Conservation (phyloP, 1,284 basidiomycete genomes). For the Pholiota adiposa region DNA sequence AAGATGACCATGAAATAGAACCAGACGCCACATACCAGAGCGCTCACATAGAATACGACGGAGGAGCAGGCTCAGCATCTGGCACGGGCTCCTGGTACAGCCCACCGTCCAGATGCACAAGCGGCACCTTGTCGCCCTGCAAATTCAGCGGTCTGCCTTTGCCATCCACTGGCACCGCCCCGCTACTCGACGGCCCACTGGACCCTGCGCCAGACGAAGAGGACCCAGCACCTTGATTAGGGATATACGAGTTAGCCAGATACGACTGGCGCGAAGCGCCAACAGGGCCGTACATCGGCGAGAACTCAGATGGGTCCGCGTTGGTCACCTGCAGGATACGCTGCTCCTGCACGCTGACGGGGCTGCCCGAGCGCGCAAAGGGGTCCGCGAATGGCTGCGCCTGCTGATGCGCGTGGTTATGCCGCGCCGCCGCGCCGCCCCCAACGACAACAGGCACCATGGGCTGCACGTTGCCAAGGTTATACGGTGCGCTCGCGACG, state of each 20-base stretch:
- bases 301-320: constrained; percentile 24
- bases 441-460: constrained; percentile 16
- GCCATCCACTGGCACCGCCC: constrained; percentile 28
- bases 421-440: neutral
- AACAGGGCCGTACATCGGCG: neutral
- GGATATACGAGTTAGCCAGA: neutral
- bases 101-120: constrained; percentile 39
- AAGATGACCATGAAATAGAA: neutral
- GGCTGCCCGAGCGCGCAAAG: constrained; percentile 33
- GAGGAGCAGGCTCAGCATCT: constrained; percentile 25
- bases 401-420: constrained; percentile 4
- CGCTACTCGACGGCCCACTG: constrained; percentile 3
- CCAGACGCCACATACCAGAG: no score
- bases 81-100: constrained; percentile 25
- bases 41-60: constrained; percentile 28
- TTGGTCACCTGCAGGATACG: constrained; percentile 37
- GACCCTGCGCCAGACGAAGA: constrained; percentile 10
- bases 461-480: constrained; percentile 4
- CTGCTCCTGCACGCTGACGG: constrained; percentile 33
- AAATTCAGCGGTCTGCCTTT: constrained; percentile 33
- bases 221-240: constrained; percentile 6
- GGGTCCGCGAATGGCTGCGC: constrained; percentile 20
- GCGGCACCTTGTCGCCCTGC: constrained; percentile 28
- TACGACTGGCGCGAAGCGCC: neutral
- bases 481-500: constrained; percentile 10